Conservation (phyloP, 2,329 filamentous ascomycete species). For the Volutella citrinella region DNA sequence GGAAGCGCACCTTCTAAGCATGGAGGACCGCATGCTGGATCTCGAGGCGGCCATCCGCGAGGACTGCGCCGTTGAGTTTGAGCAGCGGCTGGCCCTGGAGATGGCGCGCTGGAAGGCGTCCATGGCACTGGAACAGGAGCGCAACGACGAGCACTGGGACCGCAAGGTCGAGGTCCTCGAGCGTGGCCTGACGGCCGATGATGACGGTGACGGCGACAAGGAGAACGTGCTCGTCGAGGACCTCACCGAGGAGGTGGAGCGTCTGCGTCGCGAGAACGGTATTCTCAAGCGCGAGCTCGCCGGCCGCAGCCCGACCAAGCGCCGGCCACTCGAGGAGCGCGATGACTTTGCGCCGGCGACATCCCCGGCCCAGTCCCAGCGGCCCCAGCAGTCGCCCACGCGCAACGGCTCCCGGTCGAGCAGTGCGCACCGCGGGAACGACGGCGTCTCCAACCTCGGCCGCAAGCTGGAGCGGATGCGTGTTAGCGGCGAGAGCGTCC, state of each 20-base stretch:
- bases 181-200: slow-evolving; percentile 42
- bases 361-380: too few species aligned
- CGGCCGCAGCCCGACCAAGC: slow-evolving; percentile 61
- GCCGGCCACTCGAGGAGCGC: slow-evolving; percentile 52
- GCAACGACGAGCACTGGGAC: slow-evolving; percentile 81
- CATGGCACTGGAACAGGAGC: slow-evolving; percentile 74
- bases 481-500: slow-evolving; percentile 37
- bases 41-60: slow-evolving; percentile 84
- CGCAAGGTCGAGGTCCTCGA: slow-evolving; percentile 72
- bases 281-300: slow-evolving; percentile 64
- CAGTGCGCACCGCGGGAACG: not conserved
- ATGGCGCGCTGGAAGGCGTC: slow-evolving; percentile 77
- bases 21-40: slow-evolving; percentile 62
- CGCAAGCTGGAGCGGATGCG: slow-evolving; percentile 50
- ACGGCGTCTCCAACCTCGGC: slow-evolving; percentile 37
- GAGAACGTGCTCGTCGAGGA: slow-evolving; percentile 62
- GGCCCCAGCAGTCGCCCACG: slow-evolving; percentile 12
- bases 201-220: slow-evolving; percentile 52
- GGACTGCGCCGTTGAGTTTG: slow-evolving; percentile 85
- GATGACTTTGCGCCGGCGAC: slow-evolving; percentile 40
- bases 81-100: slow-evolving; percentile 70
- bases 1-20: slow-evolving; percentile 69
- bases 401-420: not conserved
- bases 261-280: slow-evolving; percentile 61
- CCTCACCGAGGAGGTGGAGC: slow-evolving; percentile 68